Percentiles rank a stretch among this genome's conserved stretches.
Evolutionary conservation across 768 basidiomycete genomes (phyloP).

Genomic region (Rhizopogon sp.): DNA sequence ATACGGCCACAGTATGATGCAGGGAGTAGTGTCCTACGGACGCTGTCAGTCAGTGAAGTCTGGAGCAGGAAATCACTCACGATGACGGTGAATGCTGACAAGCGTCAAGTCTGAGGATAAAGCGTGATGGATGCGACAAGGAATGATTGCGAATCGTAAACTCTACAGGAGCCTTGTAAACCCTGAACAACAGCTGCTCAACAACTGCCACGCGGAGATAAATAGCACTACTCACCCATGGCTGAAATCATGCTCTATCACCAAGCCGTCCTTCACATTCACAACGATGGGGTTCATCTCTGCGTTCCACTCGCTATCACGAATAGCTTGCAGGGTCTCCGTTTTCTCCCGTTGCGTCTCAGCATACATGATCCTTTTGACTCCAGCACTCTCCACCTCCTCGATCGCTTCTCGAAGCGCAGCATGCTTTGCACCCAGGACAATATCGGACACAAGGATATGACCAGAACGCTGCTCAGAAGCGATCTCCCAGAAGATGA

Average conservation of each 20-base stretch:
- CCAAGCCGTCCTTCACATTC: slow-evolving; percentile 36
- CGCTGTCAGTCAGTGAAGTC: slow-evolving; percentile 5
- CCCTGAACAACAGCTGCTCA: slow-evolving; percentile 33
- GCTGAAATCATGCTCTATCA: slow-evolving; percentile 60
- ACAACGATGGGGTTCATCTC: slow-evolving; percentile 75
- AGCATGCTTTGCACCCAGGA: slow-evolving; percentile 67
- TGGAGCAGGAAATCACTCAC: slow-evolving; percentile 9
- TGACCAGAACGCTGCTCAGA: slow-evolving; percentile 57
- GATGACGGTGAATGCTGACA: slow-evolving; percentile 13
- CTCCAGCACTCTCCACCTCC: slow-evolving; percentile 55
- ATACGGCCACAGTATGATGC: slow-evolving; percentile 64
- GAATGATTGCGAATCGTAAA: slow-evolving; percentile 73
- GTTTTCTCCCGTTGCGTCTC: slow-evolving; percentile 76
- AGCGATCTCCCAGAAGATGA: slow-evolving; percentile 74
- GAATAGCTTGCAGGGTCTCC: slow-evolving; percentile 63
- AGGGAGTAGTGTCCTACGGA: slow-evolving; percentile 36
- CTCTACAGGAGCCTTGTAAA: slow-evolving; percentile 46
- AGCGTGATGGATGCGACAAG: slow-evolving; percentile 52
- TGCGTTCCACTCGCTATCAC: slow-evolving; percentile 67
- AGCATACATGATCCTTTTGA: slow-evolving; percentile 83
- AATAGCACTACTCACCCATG: slow-evolving; percentile 49
- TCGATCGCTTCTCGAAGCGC: slow-evolving; percentile 57
- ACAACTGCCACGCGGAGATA: neutral
- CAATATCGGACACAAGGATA: slow-evolving; percentile 50
- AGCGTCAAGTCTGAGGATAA: slow-evolving; percentile 44